Conservation (phyloP, 139 green algal genomes). For the Desmodesmus armatus region DNA sequence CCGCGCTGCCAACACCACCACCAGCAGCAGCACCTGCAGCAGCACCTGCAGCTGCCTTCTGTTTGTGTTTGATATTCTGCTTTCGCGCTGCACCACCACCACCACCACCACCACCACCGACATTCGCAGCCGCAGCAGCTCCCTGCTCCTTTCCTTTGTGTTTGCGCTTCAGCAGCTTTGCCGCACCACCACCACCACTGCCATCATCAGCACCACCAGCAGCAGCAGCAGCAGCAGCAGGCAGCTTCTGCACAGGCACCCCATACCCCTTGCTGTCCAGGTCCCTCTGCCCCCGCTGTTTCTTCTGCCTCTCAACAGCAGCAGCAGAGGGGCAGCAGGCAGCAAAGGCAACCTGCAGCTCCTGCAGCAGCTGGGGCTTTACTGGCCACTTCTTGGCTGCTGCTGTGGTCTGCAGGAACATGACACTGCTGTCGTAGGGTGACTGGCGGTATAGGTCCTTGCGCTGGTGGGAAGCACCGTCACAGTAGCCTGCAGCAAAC, state of each 20-base stretch:
- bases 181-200: no score
- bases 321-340: constrained; percentile 33
- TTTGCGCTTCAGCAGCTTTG: no score
- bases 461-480: constrained; percentile 41
- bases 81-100: no score
- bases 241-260: neutral
- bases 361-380: neutral
- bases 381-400: constrained; percentile 41
- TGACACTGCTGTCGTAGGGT: constrained; percentile 32
- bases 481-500: constrained; percentile 32
- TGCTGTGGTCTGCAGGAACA: constrained; percentile 43
- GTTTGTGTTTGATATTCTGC: no score
- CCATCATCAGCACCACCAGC: neutral
- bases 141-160: no score
- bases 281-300: constrained; percentile 5
- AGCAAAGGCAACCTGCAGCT: constrained; percentile 28
- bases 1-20: no score
- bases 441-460: constrained; percentile 41
- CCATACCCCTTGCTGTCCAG: constrained; percentile 25
- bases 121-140: no score
- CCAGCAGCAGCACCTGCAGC: no score
- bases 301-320: constrained; percentile 35
- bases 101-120: no score
- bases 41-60: no score
- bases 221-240: neutral